phyloP scores from a whole-genome alignment of 495 filamentous ascomycete species.

The Immersiella caudata region DNA sequence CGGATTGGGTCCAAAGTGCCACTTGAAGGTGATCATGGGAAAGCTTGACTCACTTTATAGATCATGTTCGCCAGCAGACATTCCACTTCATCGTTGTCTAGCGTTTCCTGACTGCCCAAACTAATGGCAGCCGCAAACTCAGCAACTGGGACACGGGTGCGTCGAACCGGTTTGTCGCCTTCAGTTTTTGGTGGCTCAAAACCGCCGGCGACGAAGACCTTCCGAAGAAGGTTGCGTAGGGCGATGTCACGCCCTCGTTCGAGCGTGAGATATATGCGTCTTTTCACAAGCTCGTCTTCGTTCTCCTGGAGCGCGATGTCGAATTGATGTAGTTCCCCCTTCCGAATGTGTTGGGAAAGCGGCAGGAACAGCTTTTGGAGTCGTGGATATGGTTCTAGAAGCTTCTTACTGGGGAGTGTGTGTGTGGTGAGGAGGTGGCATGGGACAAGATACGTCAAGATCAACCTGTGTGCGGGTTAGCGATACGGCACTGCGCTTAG shows the following conservation, averaged over 20 bases:
- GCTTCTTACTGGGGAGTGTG: constrained; percentile 68
- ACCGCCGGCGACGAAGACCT: constrained; percentile 81
- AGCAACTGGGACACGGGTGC: constrained; percentile 75
- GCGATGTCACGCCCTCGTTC: constrained; percentile 91
- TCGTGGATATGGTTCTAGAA: constrained; percentile 76
- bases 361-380: constrained; percentile 78
- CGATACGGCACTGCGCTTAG: neutral
- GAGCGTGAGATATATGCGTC: constrained; percentile 93
- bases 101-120: constrained; percentile 59
- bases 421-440: constrained; percentile 87
- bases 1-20: neutral
- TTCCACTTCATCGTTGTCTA: constrained; percentile 93
- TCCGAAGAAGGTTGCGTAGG: constrained; percentile 84
- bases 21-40: neutral
- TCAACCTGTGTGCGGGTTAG: constrained; percentile 59
- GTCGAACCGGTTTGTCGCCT: constrained; percentile 59
- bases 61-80: constrained; percentile 93
- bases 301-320: constrained; percentile 78
- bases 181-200: constrained; percentile 73
- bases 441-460: constrained; percentile 94
- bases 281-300: constrained; percentile 86
- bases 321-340: constrained; percentile 80
- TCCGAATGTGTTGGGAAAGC: constrained; percentile 73
- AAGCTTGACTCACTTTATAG: constrained; percentile 75
- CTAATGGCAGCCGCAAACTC: constrained; percentile 71